Evolutionary conservation across 768 basidiomycete species (phyloP).

Genomic region (Pleurotus tuber-regium): DNA sequence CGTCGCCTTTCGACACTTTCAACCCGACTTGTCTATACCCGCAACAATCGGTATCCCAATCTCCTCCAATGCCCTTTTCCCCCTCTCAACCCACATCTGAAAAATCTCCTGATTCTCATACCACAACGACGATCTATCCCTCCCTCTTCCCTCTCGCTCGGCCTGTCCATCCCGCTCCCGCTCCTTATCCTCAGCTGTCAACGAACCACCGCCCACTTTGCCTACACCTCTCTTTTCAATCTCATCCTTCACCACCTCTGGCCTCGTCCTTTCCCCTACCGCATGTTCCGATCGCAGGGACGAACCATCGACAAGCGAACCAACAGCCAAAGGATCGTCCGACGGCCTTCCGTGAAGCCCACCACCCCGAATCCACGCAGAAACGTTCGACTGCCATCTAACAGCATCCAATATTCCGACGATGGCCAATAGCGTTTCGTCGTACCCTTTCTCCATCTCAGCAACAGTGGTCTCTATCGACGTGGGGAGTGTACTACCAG

Average conservation of each 20-base stretch:
- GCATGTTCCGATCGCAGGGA: background rate
- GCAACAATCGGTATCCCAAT: background rate
- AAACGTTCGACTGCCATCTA: slow-evolving; percentile 59
- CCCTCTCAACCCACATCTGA: background rate
- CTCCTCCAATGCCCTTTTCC: background rate
- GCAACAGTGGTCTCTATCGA: background rate
- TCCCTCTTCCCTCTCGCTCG: too few species aligned
- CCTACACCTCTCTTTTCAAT: too few species aligned
- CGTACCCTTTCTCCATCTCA: slow-evolving; percentile 26
- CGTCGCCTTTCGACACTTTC: too few species aligned
- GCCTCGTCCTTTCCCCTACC: too few species aligned
- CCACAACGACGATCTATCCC: background rate
- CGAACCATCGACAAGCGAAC: background rate
- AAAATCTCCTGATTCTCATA: background rate
- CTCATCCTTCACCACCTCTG: too few species aligned
- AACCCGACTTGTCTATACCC: background rate
- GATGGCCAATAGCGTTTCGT: slow-evolving; percentile 61
- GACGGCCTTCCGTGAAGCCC: slow-evolving; percentile 31
- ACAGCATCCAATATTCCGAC: slow-evolving; percentile 63
- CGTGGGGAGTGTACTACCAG: too few species aligned
- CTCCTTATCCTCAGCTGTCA: too few species aligned
- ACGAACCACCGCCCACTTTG: too few species aligned
- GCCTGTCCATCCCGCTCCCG: too few species aligned
- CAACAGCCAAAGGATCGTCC: background rate
- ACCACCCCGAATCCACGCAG: slow-evolving; percentile 64